phyloP scores from a whole-genome alignment of 176 grass and related monocot species.

The Sorghum bicolor region Sorghum_bicolor_NCBIv3 NC_012875.2:58110001-58110500 shows the following conservation, averaged over 20 bases:
- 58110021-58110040: slow-evolving; percentile 37
- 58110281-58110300: not conserved
- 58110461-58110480: slow-evolving; percentile 55
- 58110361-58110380: slow-evolving; percentile 43
- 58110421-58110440: slow-evolving; percentile 51
- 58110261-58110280: not conserved
- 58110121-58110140: slow-evolving; percentile 44
- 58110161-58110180: slow-evolving; percentile 39
- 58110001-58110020: slow-evolving; percentile 32
- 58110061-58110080: slow-evolving; percentile 45
- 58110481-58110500: slow-evolving; percentile 64
- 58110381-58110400: slow-evolving; percentile 50
- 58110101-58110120: slow-evolving; percentile 31
- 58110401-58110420: slow-evolving; percentile 35
- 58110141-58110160: slow-evolving; percentile 36
- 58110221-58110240: slow-evolving; percentile 38
- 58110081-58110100: slow-evolving; percentile 44
- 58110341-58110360: not conserved
- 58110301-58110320: too few species aligned
- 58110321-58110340: not conserved
- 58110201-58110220: slow-evolving; percentile 43
- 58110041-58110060: slow-evolving; percentile 32
- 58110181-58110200: slow-evolving; percentile 39
- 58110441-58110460: slow-evolving; percentile 53
- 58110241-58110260: not conserved